Percentiles rank a stretch among this genome's conserved stretches.
phyloP scores from a whole-genome alignment of 208 protist genomes.

The Phytomonas francai region DNA sequence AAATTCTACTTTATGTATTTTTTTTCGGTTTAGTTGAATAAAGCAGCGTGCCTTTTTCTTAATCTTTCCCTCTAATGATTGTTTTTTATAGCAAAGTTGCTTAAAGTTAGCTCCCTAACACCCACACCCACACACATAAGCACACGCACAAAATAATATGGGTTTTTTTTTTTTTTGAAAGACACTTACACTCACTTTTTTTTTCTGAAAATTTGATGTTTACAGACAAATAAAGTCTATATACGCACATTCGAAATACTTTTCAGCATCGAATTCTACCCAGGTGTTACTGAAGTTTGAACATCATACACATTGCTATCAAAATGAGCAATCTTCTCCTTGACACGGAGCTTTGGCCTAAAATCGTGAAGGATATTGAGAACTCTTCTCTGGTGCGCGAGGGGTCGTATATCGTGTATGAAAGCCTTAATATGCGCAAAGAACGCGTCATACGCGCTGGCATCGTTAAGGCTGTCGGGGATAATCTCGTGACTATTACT shows the following conservation, averaged over 20 bases:
- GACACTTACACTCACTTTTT: background rate
- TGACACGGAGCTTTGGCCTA: background rate
- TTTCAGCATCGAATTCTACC: background rate
- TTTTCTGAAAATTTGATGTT: background rate
- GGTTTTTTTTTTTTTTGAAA: background rate
- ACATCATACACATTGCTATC: background rate
- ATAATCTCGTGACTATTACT: background rate
- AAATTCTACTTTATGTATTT: background rate
- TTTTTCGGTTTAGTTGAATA: background rate
- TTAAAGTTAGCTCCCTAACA: background rate
- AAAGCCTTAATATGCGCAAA: background rate
- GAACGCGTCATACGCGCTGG: background rate
- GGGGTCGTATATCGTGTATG: background rate
- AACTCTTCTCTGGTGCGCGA: background rate
- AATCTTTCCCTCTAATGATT: background rate
- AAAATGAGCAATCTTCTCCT: background rate
- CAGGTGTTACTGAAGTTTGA: background rate
- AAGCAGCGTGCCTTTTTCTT: background rate
- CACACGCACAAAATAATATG: too few species aligned
- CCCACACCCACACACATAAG: background rate
- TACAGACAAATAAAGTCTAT: background rate
- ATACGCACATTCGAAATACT: too few species aligned
- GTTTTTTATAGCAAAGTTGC: background rate
- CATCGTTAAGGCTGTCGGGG: background rate
- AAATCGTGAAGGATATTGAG: background rate